Base-by-base conservation (phyloP, 2,329 filamentous ascomycete species). In the Phaeoacremonium minimum region DNA sequence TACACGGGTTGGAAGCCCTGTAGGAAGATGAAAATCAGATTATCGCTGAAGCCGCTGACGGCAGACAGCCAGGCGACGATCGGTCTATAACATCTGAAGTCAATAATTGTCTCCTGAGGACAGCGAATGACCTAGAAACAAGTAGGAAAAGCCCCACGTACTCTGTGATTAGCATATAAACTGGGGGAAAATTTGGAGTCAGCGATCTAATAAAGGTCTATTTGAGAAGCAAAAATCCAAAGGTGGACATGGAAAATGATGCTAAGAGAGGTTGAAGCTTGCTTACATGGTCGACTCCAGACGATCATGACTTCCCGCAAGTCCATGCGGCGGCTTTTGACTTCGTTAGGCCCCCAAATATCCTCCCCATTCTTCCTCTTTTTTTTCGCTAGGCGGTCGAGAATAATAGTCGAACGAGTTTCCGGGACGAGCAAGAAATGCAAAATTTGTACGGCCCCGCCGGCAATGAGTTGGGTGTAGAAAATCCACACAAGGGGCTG, bases 11-110 rank as follows among this genome's bases (percentile, higher is more conserved):
- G 57, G 42, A 81, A 81, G 0, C 73, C 77, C 49, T 83, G 75
- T 28, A 83, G 69, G 54, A 81, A 81, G 60, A 77, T 80, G 60
- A 83, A 83, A 50, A 83, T 80, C 30, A 83, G 63, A 1, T 77
- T 76, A 43, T 83, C 79, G 39, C 69, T 74, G 63, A 83, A 82
- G 18, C 79, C 79, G 35, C 69, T 76, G 18, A 83, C 64, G 5
- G 82, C 60, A 8, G 78, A 83, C 3, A 83, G 60, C 30, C 62
- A 71, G 30, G 75, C 60, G 7, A 83, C 79, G 42, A 85, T 84
- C 1, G 79, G 79, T n/a, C n/a, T n/a, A n/a, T n/a, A n/a, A n/a
- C n/a, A n/a, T n/a, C n/a, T n/a, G n/a, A n/a, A n/a, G n/a, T n/a
- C n/a, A n/a, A n/a, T n/a, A n/a, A n/a, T n/a, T n/a, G n/a, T n/a